Evolutionary conservation across 345 rosid species (phyloP).

Genomic region (Eucalyptus albens): DNA sequence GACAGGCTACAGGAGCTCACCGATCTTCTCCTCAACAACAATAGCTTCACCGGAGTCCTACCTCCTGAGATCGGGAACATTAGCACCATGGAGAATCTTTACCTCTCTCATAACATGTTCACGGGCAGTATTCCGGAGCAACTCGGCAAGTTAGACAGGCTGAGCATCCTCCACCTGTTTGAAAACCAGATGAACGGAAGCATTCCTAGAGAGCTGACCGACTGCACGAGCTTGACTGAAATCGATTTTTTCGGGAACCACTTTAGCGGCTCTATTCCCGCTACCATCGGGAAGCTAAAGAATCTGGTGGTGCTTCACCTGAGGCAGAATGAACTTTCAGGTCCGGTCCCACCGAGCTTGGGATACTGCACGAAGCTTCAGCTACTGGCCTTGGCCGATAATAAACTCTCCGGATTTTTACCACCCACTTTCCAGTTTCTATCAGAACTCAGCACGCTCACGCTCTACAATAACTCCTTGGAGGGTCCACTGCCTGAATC

Average conservation of each 20-base stretch:
- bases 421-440: slow-evolving; percentile 74
- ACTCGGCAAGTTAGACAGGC: slow-evolving; percentile 42
- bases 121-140: slow-evolving; percentile 53
- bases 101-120: slow-evolving; percentile 53
- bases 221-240: slow-evolving; percentile 49
- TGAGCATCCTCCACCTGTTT: slow-evolving; percentile 45
- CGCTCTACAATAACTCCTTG: slow-evolving; percentile 76
- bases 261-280: slow-evolving; percentile 60
- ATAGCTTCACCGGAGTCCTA: slow-evolving; percentile 37
- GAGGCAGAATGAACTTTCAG: slow-evolving; percentile 73
- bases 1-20: slow-evolving; percentile 36
- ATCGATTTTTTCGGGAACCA: slow-evolving; percentile 71
- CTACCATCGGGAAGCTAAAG: slow-evolving; percentile 53
- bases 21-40: slow-evolving; percentile 31
- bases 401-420: slow-evolving; percentile 57
- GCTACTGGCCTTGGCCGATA: slow-evolving; percentile 64
- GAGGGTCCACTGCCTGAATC: slow-evolving; percentile 62
- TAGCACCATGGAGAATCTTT: slow-evolving; percentile 36
- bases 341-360: slow-evolving; percentile 66
- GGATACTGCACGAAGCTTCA: slow-evolving; percentile 64
- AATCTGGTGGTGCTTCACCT: slow-evolving; percentile 58
- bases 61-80: slow-evolving; percentile 52
- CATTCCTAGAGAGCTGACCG: slow-evolving; percentile 61
- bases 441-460: slow-evolving; percentile 28
- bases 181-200: slow-evolving; percentile 68